A percentile compares a stretch with the other conserved stretches of the same genome.
phyloP scores from a whole-genome alignment of 148 eudicot species.

The Arbutus unedo region DNA sequence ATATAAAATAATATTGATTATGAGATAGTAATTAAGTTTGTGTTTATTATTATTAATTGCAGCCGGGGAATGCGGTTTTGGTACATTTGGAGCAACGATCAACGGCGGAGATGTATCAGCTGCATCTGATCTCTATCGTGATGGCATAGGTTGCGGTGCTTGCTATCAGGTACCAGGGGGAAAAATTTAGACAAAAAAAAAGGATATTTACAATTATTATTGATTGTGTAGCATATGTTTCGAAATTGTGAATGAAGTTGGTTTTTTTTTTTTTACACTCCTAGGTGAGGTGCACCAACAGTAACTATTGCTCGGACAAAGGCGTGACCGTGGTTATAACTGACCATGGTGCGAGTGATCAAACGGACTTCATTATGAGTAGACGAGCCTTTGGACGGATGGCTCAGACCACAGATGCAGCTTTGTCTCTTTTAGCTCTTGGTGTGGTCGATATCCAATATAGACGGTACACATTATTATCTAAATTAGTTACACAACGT shows the following conservation, averaged over 20 bases:
- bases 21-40: not conserved
- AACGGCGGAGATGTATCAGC: slow-evolving; percentile 76
- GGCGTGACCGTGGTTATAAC: slow-evolving; percentile 67
- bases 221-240: not conserved
- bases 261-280: not conserved
- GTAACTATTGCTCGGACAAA: slow-evolving; percentile 53
- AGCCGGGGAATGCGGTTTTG: slow-evolving; percentile 69
- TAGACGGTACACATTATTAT: slow-evolving; percentile 39
- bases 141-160: slow-evolving; percentile 76
- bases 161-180: slow-evolving; percentile 56
- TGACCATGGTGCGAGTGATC: slow-evolving; percentile 54
- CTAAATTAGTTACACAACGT: not conserved
- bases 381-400: slow-evolving; percentile 51
- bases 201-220: no score
- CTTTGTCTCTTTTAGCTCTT: slow-evolving; percentile 38
- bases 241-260: not conserved
- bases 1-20: not conserved
- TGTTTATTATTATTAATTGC: slow-evolving; percentile 11
- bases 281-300: slow-evolving; percentile 66
- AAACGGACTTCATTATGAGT: slow-evolving; percentile 63
- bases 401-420: slow-evolving; percentile 64
- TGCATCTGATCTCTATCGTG: slow-evolving; percentile 57
- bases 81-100: slow-evolving; percentile 67
- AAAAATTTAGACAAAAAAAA: not conserved
- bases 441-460: slow-evolving; percentile 73